Conservation (phyloP, 805 yeast species). For the Yamadazyma nakazawae region DNA sequence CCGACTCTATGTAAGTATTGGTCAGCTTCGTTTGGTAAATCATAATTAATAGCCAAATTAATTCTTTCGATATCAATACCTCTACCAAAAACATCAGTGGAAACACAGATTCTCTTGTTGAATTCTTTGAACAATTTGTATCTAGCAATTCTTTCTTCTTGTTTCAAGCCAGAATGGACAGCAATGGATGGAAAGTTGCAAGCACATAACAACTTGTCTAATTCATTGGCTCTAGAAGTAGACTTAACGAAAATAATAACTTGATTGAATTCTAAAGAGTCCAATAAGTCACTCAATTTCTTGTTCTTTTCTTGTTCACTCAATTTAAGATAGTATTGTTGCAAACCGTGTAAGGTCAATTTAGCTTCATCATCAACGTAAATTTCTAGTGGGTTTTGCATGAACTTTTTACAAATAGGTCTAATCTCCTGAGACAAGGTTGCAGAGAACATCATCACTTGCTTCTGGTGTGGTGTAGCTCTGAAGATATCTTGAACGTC, state of each 20-base stretch:
- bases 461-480: constrained; percentile 96
- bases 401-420: constrained; percentile 95
- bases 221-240: constrained; percentile 86
- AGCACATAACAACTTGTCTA: constrained; percentile 82
- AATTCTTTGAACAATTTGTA: constrained; percentile 96
- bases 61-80: constrained; percentile 99
- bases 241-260: constrained; percentile 95
- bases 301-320: constrained; percentile 91
- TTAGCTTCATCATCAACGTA: constrained; percentile 97
- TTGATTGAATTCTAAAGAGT: constrained; percentile 94
- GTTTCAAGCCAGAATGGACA: constrained; percentile 92
- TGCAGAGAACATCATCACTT: constrained; percentile 99
- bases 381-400: constrained; percentile 96
- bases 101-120: constrained; percentile 97
- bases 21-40: constrained; percentile 93
- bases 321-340: constrained; percentile 90
- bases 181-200: constrained; percentile 97
- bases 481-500: constrained; percentile 98
- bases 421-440: constrained; percentile 91
- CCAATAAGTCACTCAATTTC: constrained; percentile 87
- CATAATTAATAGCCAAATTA: constrained; percentile 96
- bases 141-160: constrained; percentile 96
- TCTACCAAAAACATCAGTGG: constrained; percentile 98
- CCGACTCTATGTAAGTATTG: constrained; percentile 99
- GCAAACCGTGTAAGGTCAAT: constrained; percentile 95